phyloP scores from a whole-genome alignment of 306 rosid species.

The Vigna nakashimae region DNA sequence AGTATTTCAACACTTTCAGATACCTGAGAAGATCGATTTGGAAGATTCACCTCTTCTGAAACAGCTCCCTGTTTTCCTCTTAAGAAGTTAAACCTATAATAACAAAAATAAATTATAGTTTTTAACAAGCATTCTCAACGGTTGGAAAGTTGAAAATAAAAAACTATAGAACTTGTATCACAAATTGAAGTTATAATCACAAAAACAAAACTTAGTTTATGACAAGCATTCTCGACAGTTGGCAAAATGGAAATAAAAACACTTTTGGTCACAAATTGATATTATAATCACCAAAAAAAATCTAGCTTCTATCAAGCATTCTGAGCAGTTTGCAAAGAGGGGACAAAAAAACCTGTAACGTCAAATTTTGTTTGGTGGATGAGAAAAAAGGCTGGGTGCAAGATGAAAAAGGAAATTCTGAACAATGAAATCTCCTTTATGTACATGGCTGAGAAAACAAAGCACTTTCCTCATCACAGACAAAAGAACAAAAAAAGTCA shows the following conservation, averaged over 20 bases:
- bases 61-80: slow-evolving; percentile 17
- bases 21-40: slow-evolving; percentile 28
- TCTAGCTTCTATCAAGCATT: neutral
- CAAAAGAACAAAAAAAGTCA: neutral
- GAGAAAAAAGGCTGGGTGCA: slow-evolving; percentile 14
- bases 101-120: neutral
- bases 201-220: neutral
- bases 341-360: neutral
- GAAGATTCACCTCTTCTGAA: slow-evolving; percentile 30
- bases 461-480: slow-evolving; percentile 20
- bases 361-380: neutral
- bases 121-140: slow-evolving; percentile 35
- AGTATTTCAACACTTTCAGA: slow-evolving; percentile 23
- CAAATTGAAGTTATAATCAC: neutral
- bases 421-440: slow-evolving; percentile 22
- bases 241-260: neutral
- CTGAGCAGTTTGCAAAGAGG: neutral
- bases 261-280: neutral
- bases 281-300: no score
- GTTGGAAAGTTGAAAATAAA: neutral
- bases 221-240: neutral
- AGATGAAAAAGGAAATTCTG: neutral
- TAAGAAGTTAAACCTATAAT: slow-evolving; percentile 41
- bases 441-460: slow-evolving; percentile 30
- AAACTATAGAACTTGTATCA: neutral